Conservation (phyloP, 805 yeast genomes). For the Starmerella apicola region DNA sequence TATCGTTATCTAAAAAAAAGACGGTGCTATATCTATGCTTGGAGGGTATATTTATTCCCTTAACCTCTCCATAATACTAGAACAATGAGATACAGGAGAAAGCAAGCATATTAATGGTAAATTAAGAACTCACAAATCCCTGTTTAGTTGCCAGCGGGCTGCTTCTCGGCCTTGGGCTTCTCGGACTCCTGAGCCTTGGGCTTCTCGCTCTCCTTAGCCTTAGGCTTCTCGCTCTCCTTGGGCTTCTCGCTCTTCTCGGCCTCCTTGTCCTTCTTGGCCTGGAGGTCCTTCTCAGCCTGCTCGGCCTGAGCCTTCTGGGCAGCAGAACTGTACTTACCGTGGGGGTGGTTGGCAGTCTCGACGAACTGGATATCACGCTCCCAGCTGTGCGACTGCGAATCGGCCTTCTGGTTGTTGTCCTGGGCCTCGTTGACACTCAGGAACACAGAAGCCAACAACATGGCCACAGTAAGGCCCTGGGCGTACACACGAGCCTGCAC, state of each 20-base stretch:
- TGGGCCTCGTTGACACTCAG: conserved; percentile 15
- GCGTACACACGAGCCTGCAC: conserved; percentile 91
- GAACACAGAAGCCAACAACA: conserved; percentile 40
- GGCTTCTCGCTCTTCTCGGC: neutral
- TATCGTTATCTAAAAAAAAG: too few species aligned
- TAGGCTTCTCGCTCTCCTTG: neutral
- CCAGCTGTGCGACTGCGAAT: conserved; percentile 16
- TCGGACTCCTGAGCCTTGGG: neutral
- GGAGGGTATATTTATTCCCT: too few species aligned
- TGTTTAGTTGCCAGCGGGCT: too few species aligned
- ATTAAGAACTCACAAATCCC: too few species aligned
- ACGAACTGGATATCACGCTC: conserved; percentile 20
- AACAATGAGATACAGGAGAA: too few species aligned
- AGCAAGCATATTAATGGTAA: too few species aligned
- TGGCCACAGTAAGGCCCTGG: conserved; percentile 64
- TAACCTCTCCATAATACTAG: too few species aligned
- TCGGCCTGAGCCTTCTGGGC: neutral
- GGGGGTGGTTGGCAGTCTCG: conserved; percentile 16
- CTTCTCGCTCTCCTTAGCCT: neutral
- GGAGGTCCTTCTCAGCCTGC: neutral
- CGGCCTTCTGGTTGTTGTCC: conserved; percentile 6
- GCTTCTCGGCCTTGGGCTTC: neutral
- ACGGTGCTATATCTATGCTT: too few species aligned
- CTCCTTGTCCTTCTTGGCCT: neutral
- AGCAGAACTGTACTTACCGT: conserved; percentile 1